These are phyloP conservation scores for Phaeosphaeria sp. DNA, from an alignment of 2,329 filamentous ascomycete species.

Conservation along the genomic window DNA sequence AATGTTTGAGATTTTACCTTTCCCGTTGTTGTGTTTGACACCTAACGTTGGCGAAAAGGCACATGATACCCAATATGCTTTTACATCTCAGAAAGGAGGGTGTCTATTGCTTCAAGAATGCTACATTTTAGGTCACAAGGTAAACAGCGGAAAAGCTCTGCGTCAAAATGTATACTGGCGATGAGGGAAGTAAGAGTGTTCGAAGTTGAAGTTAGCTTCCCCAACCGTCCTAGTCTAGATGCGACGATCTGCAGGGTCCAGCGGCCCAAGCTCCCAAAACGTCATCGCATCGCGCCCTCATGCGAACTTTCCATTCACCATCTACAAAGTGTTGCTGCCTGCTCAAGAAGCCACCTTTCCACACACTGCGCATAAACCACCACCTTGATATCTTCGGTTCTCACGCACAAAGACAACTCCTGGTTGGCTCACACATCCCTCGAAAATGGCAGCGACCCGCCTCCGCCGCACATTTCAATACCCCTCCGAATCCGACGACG, in stretches of 20 bases:
- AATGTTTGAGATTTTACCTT: neutral
- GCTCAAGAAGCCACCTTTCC: constrained; percentile 11
- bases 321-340: constrained; percentile 10
- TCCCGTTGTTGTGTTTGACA: neutral
- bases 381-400: neutral
- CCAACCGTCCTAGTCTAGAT: neutral
- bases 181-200: no score
- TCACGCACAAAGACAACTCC: constrained; percentile 1
- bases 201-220: neutral
- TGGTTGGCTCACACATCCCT: neutral
- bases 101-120: no score
- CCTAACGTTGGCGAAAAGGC: no score
- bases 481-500: constrained; percentile 64
- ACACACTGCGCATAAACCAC: neutral
- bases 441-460: constrained; percentile 62
- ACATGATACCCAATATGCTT: no score
- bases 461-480: constrained; percentile 81
- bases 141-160: no score
- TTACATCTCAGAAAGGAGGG: no score
- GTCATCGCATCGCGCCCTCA: constrained; percentile 21
- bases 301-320: constrained; percentile 4
- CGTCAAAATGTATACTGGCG: no score
- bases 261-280: constrained; percentile 13
- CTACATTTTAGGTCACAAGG: no score
- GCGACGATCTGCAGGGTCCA: constrained; percentile 25